Conservation (phyloP, 192 early-diverging fungal genomes). For the Mortierella hygrophila region DNA sequence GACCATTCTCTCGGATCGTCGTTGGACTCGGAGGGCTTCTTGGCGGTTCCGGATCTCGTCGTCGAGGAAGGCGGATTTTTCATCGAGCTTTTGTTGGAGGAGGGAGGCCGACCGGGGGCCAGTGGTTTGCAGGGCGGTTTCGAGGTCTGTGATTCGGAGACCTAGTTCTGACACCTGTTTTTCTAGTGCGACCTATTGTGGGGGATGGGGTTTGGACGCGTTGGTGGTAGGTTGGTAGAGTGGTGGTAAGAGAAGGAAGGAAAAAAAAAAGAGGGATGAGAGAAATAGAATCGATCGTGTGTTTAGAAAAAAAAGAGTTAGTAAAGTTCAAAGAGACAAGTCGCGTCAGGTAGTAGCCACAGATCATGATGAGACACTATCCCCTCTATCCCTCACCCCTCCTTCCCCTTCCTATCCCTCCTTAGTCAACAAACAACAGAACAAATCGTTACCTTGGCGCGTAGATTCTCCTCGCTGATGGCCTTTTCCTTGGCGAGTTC, state of each 20-base stretch:
- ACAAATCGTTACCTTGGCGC: slow-evolving; percentile 39
- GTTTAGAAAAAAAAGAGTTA: not conserved
- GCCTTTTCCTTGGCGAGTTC: slow-evolving; percentile 82
- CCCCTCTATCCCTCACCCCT: not conserved
- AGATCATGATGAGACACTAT: not conserved
- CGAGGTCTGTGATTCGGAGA: slow-evolving; percentile 81
- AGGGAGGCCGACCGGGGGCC: slow-evolving; percentile 68
- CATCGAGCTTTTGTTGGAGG: slow-evolving; percentile 72
- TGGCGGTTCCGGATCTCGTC: slow-evolving; percentile 74
- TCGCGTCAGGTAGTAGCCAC: not conserved
- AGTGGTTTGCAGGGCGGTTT: slow-evolving; percentile 73
- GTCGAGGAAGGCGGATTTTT: slow-evolving; percentile 70
- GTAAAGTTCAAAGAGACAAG: not conserved
- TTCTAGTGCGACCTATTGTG: slow-evolving; percentile 72
- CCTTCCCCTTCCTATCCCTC: not conserved
- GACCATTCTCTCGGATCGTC: slow-evolving; percentile 82
- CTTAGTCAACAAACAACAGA: not conserved
- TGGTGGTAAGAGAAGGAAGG: not conserved
- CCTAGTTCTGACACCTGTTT: slow-evolving; percentile 87
- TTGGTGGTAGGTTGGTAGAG: not conserved
- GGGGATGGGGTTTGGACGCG: not conserved
- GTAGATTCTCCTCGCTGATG: slow-evolving; percentile 61
- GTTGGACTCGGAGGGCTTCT: slow-evolving; percentile 67
- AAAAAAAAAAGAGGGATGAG: slow-evolving; percentile 12
- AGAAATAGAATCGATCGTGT: too few relatives aligned